phyloP scores from a whole-genome alignment of 2,329 filamentous ascomycete genomes.

The Alternaria ethzedia region DNA sequence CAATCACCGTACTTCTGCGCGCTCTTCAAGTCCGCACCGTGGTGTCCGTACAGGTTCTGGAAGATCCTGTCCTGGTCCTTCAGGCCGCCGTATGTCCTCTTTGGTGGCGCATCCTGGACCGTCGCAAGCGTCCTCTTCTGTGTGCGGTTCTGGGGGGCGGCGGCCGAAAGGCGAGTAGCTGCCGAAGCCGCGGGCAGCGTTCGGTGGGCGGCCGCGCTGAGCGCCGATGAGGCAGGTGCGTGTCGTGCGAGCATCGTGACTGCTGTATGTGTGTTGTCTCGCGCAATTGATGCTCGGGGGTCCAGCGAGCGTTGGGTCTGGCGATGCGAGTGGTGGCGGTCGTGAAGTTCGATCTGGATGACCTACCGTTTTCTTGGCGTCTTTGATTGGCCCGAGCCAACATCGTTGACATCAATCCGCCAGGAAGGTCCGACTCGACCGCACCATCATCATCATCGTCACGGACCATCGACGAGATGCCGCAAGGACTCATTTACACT shows the following conservation, averaged over 20 bases:
- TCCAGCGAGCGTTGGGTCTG: slow-evolving; percentile 33
- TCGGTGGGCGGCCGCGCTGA: slow-evolving; percentile 51
- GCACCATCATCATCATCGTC: not conserved
- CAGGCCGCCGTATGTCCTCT: slow-evolving; percentile 80
- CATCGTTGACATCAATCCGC: slow-evolving; percentile 32
- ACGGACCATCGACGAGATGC: not conserved
- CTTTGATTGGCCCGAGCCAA: slow-evolving; percentile 24
- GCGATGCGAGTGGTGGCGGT: slow-evolving; percentile 38
- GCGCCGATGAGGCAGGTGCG: slow-evolving; percentile 47
- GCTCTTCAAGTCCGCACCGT: slow-evolving; percentile 87
- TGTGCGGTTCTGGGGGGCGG: slow-evolving; percentile 51
- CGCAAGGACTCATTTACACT: not conserved
- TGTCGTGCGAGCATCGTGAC: slow-evolving; percentile 52
- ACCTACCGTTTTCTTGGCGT: slow-evolving; percentile 20
- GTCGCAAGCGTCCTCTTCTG: slow-evolving; percentile 72
- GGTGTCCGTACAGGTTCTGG: slow-evolving; percentile 95
- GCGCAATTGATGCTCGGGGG: slow-evolving; percentile 49
- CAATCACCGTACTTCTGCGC: slow-evolving; percentile 99
- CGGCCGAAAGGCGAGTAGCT: slow-evolving; percentile 48
- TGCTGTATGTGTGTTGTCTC: slow-evolving; percentile 29
- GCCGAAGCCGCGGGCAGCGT: slow-evolving; percentile 49
- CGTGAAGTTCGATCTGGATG: slow-evolving; percentile 33
- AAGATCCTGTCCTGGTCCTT: slow-evolving; percentile 98
- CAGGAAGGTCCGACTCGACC: slow-evolving; percentile 7
- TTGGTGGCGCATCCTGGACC: slow-evolving; percentile 60